phyloP scores from a whole-genome alignment of 73 alveolate species.

The Blepharisma japonicum region DNA sequence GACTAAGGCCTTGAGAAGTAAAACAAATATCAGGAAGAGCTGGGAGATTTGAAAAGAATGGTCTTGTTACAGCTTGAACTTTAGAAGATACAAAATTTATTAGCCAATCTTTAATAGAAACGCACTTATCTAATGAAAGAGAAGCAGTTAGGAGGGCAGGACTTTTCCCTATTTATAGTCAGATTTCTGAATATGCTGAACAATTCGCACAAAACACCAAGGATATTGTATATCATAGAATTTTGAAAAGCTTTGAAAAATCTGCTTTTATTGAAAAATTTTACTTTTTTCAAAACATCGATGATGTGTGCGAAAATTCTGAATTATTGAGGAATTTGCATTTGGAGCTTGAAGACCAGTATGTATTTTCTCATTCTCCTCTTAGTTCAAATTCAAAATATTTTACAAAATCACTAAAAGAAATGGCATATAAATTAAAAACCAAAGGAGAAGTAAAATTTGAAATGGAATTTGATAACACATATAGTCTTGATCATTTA shows the following conservation, averaged over 20 bases:
- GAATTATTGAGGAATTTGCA: constrained; percentile 41
- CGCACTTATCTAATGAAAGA: constrained; percentile 30
- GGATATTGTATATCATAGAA: constrained; percentile 26
- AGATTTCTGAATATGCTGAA: constrained; percentile 41
- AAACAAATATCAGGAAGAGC: constrained; percentile 77
- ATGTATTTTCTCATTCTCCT: constrained; percentile 43
- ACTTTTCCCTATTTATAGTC: constrained; percentile 50
- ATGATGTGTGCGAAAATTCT: constrained; percentile 33
- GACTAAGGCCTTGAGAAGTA: constrained; percentile 31
- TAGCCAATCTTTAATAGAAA: neutral
- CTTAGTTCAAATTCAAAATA: constrained; percentile 32
- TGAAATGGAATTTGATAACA: too few species aligned
- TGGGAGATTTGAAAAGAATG: constrained; percentile 68
- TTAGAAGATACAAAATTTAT: too few species aligned
- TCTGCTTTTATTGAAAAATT: constrained; percentile 35
- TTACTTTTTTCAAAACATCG: constrained; percentile 39
- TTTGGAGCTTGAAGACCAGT: constrained; percentile 31
- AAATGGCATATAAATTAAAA: constrained; percentile 30
- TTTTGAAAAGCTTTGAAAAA: constrained; percentile 37
- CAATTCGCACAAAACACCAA: constrained; percentile 31
- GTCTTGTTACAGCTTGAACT: constrained; percentile 46
- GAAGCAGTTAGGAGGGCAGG: constrained; percentile 42
- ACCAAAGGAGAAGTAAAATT: constrained; percentile 15
- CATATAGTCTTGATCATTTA: too few species aligned
- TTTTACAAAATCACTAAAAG: constrained; percentile 10